Conservation (phyloP, 352 stramenopile genomes). For the Phytophthora fragariae region DNA sequence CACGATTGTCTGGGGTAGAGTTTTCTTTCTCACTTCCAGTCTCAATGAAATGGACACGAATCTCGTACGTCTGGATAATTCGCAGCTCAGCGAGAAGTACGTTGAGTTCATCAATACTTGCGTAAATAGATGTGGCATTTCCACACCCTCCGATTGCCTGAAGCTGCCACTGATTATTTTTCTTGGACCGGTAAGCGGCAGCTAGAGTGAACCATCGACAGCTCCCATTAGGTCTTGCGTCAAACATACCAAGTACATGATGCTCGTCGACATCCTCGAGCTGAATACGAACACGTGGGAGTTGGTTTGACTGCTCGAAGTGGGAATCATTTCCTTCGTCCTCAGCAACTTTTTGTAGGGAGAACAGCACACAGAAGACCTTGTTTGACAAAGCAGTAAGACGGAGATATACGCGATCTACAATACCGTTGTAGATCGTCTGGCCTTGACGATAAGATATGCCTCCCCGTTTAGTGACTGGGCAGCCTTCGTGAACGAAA, state of each 20-base stretch:
- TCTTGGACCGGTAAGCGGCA: constrained; percentile 62
- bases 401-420: constrained; percentile 56
- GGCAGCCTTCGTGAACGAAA: constrained; percentile 64
- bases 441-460: constrained; percentile 51
- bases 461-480: constrained; percentile 39
- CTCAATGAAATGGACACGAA: constrained; percentile 48
- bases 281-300: constrained; percentile 40
- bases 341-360: constrained; percentile 44
- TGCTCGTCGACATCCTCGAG: constrained; percentile 63
- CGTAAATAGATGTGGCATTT: constrained; percentile 57
- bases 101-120: constrained; percentile 63
- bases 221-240: constrained; percentile 32
- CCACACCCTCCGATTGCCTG: constrained; percentile 54
- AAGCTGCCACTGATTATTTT: constrained; percentile 55
- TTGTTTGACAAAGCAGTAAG: constrained; percentile 45
- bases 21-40: constrained; percentile 18
- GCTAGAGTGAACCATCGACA: constrained; percentile 65
- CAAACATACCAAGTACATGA: constrained; percentile 58
- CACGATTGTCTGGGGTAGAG: constrained; percentile 1
- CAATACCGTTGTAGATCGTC: constrained; percentile 57
- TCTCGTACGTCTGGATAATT: constrained; percentile 73
- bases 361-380: constrained; percentile 67
- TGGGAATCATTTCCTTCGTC: constrained; percentile 18
- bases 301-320: neutral
- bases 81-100: constrained; percentile 47